Base-by-base conservation (phyloP, 2,329 filamentous ascomycete species). In the Tothia fuscella region DNA sequence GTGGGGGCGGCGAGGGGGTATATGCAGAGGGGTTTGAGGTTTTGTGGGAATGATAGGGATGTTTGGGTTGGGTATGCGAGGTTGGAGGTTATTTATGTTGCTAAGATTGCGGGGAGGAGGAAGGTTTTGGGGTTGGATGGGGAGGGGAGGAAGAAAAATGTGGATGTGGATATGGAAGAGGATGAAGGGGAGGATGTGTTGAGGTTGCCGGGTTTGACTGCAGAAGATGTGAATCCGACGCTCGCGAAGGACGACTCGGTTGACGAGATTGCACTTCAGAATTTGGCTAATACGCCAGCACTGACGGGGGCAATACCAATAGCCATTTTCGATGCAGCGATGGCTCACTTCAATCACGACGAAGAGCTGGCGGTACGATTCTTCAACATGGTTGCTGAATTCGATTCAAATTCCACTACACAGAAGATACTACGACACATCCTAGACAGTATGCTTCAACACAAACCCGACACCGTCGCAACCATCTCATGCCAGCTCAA, bases 241-340 rank as follows among this genome's bases (percentile, higher is more conserved):
- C 63, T 63, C 31, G 42, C 66, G 48, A 64, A 71, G 55, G 56
- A 70, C 58, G 71, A 61, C 42, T 58, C 62, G 40, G 55, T 62
- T 43, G 63, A 70, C 42, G 64, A 76, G 52, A 60, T 66, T 50
- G 68, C 70, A 41, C 65, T 93, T 48, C 69, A 81, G 53, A 77
- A 76, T 47, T 62, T 82, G 13, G 72, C 73, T 28, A 66, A 70
- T 44, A 89, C 87, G 36, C 87, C 89, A 3, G 86, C 86, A 7
- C 70, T 95, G 48, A 84, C 82, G 46, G 91, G 91, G n/a, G 91
- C 86, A 13, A 94, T 98, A 50, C 88, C 91, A 2, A 74, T 87
- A 43, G 87, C 89, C 29, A 84, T 98, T 36, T 95, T 94, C 55
- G 86, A 94, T 53, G 77, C 85, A 17, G 80, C 87, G 5, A 78